Conservation (phyloP, 805 yeast genomes). For the Cyberlindnera nakhonratchasimensis region DNA sequence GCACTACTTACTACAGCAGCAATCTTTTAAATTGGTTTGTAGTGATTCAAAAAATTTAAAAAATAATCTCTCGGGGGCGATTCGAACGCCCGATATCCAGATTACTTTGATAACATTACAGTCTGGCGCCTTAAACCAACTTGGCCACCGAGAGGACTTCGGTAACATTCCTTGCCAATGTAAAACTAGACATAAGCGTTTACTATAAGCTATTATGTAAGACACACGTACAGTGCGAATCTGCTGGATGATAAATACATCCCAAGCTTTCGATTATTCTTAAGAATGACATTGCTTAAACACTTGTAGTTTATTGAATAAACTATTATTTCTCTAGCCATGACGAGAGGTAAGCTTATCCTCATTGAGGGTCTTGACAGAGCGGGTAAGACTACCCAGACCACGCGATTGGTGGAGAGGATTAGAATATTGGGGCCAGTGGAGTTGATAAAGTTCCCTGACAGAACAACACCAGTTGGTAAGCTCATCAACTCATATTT, state of each 20-base stretch:
- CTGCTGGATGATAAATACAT: background rate
- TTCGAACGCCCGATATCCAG: conserved; percentile 50
- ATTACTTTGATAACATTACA: conserved; percentile 36
- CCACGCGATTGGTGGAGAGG: conserved; percentile 36
- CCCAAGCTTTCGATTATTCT: background rate
- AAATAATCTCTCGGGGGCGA: conserved; percentile 45
- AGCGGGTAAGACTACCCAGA: conserved; percentile 91
- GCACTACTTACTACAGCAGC: no score
- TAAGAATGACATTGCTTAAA: no score
- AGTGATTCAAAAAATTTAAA: conserved; percentile 9
- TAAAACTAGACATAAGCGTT: background rate
- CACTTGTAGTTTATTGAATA: no score
- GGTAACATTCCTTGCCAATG: background rate
- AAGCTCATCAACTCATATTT: conserved; percentile 71
- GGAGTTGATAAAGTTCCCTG: conserved; percentile 76
- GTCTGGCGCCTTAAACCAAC: conserved; percentile 46
- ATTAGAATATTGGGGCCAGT: conserved; percentile 34
- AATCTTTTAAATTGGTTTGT: no score
- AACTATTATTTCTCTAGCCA: conserved; percentile 1
- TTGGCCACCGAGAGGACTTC: conserved; percentile 39
- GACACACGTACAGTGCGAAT: background rate
- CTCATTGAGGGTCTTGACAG: conserved; percentile 92
- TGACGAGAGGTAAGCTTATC: conserved; percentile 64
- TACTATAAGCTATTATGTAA: background rate
- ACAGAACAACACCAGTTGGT: conserved; percentile 81